phyloP scores from a whole-genome alignment of 306 rosid species.

The Begonia fuchsioides region DNA sequence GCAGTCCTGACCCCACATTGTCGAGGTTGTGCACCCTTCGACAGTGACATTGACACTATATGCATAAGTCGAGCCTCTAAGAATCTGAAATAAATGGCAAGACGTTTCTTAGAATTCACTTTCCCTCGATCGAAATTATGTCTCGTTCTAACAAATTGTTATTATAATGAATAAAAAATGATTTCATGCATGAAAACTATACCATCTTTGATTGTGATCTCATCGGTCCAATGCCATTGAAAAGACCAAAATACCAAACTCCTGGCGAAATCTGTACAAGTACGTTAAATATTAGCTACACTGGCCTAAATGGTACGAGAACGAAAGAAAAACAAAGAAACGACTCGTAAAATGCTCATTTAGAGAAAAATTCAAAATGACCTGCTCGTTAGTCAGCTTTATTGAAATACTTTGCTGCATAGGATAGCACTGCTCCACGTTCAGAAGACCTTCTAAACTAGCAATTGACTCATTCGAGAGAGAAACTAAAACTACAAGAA shows the following conservation, averaged over 20 bases:
- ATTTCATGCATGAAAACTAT: conserved; percentile 4
- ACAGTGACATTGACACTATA: conserved; percentile 71
- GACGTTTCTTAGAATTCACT: not conserved
- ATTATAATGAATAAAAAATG: not conserved
- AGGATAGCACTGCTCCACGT: conserved; percentile 71
- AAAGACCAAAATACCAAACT: conserved; percentile 84
- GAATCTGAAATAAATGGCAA: conserved; percentile 41
- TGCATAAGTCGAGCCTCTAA: conserved; percentile 48
- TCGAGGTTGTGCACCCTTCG: conserved; percentile 59
- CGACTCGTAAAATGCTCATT: not conserved
- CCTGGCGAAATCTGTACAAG: conserved; percentile 83
- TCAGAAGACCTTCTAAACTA: conserved; percentile 49
- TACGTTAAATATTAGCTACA: conserved; percentile 11
- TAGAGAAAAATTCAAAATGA: conserved; percentile 9
- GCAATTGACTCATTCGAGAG: conserved; percentile 18
- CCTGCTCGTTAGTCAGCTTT: conserved; percentile 75
- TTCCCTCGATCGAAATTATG: too few relatives aligned
- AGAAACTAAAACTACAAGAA: conserved; percentile 15
- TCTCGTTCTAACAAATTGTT: too few relatives aligned
- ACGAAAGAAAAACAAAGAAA: not conserved
- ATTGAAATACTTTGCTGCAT: conserved; percentile 62
- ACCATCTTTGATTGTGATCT: conserved; percentile 96
- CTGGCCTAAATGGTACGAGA: not conserved
- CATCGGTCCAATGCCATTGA: conserved; percentile 78
- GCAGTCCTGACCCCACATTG: conserved; percentile 65